phyloP scores from a whole-genome alignment of 2,329 filamentous ascomycete species.

The Fusarium beomiforme region DNA sequence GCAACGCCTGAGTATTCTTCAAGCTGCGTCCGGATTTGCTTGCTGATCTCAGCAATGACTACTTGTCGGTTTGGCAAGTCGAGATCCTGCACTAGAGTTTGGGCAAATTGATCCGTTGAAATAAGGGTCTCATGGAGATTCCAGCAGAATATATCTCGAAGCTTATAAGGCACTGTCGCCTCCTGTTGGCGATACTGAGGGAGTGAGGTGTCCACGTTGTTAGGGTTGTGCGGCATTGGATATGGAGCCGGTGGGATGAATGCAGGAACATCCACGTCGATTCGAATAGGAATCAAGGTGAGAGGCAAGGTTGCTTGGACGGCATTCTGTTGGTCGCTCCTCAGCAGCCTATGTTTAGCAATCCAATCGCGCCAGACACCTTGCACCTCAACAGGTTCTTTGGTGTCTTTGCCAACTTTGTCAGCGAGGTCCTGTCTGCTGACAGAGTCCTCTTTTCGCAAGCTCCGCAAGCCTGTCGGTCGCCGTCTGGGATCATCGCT shows the following conservation, averaged over 20 bases:
- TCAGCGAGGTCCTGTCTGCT: slow-evolving; percentile 73
- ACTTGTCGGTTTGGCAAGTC: slow-evolving; percentile 81
- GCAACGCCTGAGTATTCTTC: slow-evolving; percentile 97
- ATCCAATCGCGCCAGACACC: slow-evolving; percentile 97
- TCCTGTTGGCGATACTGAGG: slow-evolving; percentile 85
- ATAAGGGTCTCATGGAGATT: slow-evolving; percentile 94
- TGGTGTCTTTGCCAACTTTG: slow-evolving; percentile 85
- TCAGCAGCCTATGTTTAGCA: slow-evolving; percentile 71
- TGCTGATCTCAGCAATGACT: slow-evolving; percentile 84
- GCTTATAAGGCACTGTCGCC: slow-evolving; percentile 81
- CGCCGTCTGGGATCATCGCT: slow-evolving; percentile 80
- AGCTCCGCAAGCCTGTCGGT: slow-evolving; percentile 84
- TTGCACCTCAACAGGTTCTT: slow-evolving; percentile 82
- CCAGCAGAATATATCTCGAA: slow-evolving; percentile 97
- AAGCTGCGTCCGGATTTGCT: slow-evolving; percentile 92
- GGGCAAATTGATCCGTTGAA: slow-evolving; percentile 96
- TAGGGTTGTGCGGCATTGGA: slow-evolving; percentile 67
- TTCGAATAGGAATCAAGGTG: slow-evolving; percentile 93
- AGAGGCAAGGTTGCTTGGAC: slow-evolving; percentile 81
- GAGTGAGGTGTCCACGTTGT: slow-evolving; percentile 73
- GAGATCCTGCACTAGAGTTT: slow-evolving; percentile 87
- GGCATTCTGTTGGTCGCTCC: slow-evolving; percentile 68
- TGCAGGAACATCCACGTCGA: slow-evolving; percentile 90
- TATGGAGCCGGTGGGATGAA: slow-evolving; percentile 75
- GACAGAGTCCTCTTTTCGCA: slow-evolving; percentile 78